phyloP scores from a whole-genome alignment of 164 flowering plant species.

The Brasenia schreberi region DNA sequence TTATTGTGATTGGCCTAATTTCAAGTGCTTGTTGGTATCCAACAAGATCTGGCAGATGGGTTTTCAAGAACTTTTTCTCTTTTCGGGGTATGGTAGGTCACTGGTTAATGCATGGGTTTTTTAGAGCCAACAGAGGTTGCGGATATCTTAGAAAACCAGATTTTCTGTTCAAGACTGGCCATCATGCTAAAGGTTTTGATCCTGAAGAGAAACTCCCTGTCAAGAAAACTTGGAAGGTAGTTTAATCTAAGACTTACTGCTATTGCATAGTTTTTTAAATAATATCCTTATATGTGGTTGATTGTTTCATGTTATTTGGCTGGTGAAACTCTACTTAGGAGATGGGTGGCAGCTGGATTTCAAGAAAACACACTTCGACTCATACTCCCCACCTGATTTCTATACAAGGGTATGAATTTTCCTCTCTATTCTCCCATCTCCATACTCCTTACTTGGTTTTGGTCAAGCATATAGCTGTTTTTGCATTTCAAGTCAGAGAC shows the following conservation, averaged over 20 bases:
- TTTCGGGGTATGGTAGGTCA: slow-evolving; percentile 33
- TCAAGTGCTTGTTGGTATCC: not conserved
- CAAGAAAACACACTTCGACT: slow-evolving; percentile 30
- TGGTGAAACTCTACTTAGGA: slow-evolving; percentile 38
- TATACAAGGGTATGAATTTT: slow-evolving; percentile 27
- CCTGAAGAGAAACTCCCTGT: slow-evolving; percentile 18
- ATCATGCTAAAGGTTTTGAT: slow-evolving; percentile 23
- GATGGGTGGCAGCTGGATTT: slow-evolving; percentile 46
- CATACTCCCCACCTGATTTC: slow-evolving; percentile 47
- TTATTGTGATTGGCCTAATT: not conserved
- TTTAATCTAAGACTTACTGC: not conserved
- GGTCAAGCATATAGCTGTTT: too few species aligned
- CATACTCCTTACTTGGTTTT: too few species aligned
- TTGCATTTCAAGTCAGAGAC: too few species aligned
- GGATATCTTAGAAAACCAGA: slow-evolving; percentile 52
- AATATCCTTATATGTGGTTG: not conserved
- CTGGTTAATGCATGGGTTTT: slow-evolving; percentile 66
- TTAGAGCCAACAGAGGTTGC: slow-evolving; percentile 48
- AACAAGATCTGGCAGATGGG: not conserved
- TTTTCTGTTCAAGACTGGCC: slow-evolving; percentile 17
- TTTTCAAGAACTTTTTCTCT: not conserved
- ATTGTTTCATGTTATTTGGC: slow-evolving; percentile 2
- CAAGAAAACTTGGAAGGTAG: slow-evolving; percentile 31
- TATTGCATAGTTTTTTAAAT: slow-evolving; percentile 2
- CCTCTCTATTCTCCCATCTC: not conserved